Percentiles rank a stretch among this genome's conserved stretches.
Evolutionary conservation across 2,329 filamentous ascomycete genomes (phyloP).

Genomic region (Microcyclosporella mali): DNA sequence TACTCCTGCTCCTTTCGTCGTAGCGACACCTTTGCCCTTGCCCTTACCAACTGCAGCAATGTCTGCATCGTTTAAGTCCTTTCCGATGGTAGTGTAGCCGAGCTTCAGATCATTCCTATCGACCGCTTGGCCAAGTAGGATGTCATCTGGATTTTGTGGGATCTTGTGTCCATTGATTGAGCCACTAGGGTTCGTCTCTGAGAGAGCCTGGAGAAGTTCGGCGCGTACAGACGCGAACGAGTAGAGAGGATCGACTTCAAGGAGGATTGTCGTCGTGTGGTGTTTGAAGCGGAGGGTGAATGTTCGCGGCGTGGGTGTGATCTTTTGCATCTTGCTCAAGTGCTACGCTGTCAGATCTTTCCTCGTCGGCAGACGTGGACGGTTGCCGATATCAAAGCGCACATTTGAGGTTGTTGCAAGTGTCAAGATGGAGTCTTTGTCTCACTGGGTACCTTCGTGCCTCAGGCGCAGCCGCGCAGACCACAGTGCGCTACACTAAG

Average conservation of each 20-base stretch:
- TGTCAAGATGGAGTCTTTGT: no score
- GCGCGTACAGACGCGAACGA: slow-evolving; percentile 37
- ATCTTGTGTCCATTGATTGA: slow-evolving; percentile 33
- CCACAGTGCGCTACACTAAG: no score
- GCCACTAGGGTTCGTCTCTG: slow-evolving; percentile 34
- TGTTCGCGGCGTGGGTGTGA: slow-evolving; percentile 26
- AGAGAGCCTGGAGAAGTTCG: slow-evolving; percentile 37
- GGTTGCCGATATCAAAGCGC: no score
- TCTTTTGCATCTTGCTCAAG: not conserved
- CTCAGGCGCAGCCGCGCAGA: no score
- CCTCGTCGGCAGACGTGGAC: no score
- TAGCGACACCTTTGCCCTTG: slow-evolving; percentile 32
- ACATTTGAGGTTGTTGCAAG: no score
- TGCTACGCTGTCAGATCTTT: no score
- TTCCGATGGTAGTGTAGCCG: slow-evolving; percentile 36
- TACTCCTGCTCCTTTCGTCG: slow-evolving; percentile 27
- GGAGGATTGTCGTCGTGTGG: slow-evolving; percentile 41
- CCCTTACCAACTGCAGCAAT: slow-evolving; percentile 34
- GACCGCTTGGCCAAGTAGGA: slow-evolving; percentile 37
- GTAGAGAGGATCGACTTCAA: slow-evolving; percentile 41
- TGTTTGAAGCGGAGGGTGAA: slow-evolving; percentile 44
- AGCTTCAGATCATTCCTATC: slow-evolving; percentile 36
- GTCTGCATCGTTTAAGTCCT: slow-evolving; percentile 15
- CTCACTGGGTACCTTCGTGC: no score
- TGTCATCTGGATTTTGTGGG: slow-evolving; percentile 34